Evolutionary conservation across 2,329 filamentous ascomycete species (phyloP), one percentile per base, ranked within the genome.

Genomic region (Colletotrichum brevisporum): DNA sequence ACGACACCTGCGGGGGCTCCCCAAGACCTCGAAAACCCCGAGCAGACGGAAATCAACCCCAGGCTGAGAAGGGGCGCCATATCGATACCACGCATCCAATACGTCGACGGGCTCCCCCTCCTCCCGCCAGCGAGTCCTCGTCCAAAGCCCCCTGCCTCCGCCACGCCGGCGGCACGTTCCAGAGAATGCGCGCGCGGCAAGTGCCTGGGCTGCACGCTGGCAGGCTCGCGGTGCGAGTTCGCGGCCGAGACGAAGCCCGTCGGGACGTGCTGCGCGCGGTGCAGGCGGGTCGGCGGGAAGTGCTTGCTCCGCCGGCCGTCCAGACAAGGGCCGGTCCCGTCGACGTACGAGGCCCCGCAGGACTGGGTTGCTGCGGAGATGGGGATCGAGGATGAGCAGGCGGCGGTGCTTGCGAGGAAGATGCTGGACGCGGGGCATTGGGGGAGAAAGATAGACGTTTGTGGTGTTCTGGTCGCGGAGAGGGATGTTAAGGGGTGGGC

Each of bases 401-500:
- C 63, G 15, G 26, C 24, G 36, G 26, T 12, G 18, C 13, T 59
- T 10, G 68, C 54, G 16, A 16, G 31, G 4, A 48, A 39, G 18
- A 16, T 53, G 24, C 48, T 59, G n/a, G 16, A 51, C 15, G 12
- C 43, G n/a, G 16, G 16, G 0, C 51, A 36, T 31, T 36, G 41
- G 10, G 45, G 21, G 50, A 36, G 1, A 8, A 6, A 27, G 26
- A 57, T 51, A 31, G 51, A 55, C 36, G 24, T 70, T 0, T 70
- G 59, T n/a, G 68, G 68, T 9, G 27, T 39, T 9, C 15, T 12
- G 26, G 41, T 70, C 0, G n/a, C 21, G n/a, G 63, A 43, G 13
- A 50, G 5, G 26, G 68, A 70, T 21, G 9, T 21, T 27, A 55
- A 24, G 58, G 50, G 41, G 1, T 70, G 65, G 60, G 64, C 53